These are phyloP conservation scores for Cinnamomum micranthum DNA, from an alignment of 164 flowering plant species.

Conservation along the genomic window DNA sequence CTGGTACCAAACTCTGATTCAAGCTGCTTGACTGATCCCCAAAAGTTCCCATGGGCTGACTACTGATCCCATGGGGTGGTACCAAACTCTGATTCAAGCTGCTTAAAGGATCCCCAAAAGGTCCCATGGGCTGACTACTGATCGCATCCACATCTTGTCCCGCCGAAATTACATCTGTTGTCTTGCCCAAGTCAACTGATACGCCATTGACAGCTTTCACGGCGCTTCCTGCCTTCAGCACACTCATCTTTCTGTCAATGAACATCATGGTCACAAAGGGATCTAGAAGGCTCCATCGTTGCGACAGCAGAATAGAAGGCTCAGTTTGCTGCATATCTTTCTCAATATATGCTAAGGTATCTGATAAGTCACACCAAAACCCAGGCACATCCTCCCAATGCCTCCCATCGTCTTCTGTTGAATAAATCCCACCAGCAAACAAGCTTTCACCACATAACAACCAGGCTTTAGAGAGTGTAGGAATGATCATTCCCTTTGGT, in stretches of 20 bases:
- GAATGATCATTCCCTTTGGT: constrained; percentile 39
- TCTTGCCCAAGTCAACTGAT: not conserved
- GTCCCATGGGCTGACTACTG: constrained; percentile 12
- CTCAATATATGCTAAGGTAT: constrained; percentile 42
- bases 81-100: constrained; percentile 4
- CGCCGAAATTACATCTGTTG: not conserved
- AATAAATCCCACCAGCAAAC: constrained; percentile 22
- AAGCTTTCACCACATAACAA: constrained; percentile 43
- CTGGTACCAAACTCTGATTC: constrained; percentile 4
- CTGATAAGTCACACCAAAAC: constrained; percentile 56
- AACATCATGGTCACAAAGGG: constrained; percentile 72
- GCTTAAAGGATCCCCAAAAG: not conserved
- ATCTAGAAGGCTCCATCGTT: constrained; percentile 65
- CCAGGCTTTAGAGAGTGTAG: constrained; percentile 62
- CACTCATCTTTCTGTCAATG: constrained; percentile 55
- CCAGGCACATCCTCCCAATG: constrained; percentile 48
- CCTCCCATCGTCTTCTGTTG: constrained; percentile 31
- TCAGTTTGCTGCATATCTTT: constrained; percentile 34
- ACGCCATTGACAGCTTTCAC: constrained; percentile 13
- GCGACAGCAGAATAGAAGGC: constrained; percentile 32
- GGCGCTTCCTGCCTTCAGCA: constrained; percentile 27
- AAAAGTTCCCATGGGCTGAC: constrained; percentile 6
- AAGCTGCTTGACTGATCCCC: constrained; percentile 1
- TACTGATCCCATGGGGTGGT: constrained; percentile 6
- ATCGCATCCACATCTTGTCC: not conserved